phyloP scores from a whole-genome alignment of 2,329 filamentous ascomycete genomes.

The Berkeleyomyces basicola region DNA sequence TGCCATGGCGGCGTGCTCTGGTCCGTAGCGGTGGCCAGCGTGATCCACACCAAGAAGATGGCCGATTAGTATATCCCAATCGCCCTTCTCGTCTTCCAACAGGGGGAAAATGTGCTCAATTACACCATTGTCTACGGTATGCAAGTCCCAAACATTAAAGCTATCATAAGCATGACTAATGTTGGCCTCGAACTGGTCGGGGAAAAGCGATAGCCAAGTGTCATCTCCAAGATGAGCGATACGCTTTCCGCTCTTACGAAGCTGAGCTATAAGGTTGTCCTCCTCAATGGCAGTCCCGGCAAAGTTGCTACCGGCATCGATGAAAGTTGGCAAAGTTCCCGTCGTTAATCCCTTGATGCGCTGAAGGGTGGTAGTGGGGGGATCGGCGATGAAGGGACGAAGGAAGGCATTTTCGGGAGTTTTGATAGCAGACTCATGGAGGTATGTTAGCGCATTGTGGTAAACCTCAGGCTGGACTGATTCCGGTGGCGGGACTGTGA shows the following conservation, averaged over 20 bases:
- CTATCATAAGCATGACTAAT: conserved; percentile 85
- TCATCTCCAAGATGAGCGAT: conserved; percentile 95
- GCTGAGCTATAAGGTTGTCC: conserved; percentile 57
- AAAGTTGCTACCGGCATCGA: conserved; percentile 90
- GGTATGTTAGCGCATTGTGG: conserved; percentile 73
- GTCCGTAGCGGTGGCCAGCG: conserved; percentile 89
- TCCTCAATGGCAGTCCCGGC: conserved; percentile 90
- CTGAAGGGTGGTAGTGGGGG: conserved; percentile 85
- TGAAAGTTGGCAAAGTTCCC: conserved; percentile 83
- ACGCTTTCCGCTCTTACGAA: conserved; percentile 47
- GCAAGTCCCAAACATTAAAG: conserved; percentile 95
- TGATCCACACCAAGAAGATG: conserved; percentile 94
- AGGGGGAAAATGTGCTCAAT: conserved; percentile 80
- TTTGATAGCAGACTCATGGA: conserved; percentile 65
- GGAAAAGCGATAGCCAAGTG: conserved; percentile 89
- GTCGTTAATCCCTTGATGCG: conserved; percentile 87
- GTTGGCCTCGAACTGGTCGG: conserved; percentile 76
- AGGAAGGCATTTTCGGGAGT: conserved; percentile 73
- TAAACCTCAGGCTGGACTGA: conserved; percentile 35
- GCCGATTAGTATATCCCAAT: conserved; percentile 91
- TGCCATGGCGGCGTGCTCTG: conserved; percentile 80
- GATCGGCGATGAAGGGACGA: conserved; percentile 89
- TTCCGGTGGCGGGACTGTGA: conserved; percentile 62
- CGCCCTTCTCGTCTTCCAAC: conserved; percentile 43
- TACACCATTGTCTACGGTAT: conserved; percentile 93